Evolutionary conservation across 352 stramenopile species (phyloP).

Genomic region (Phytopythium oedochilum): DNA sequence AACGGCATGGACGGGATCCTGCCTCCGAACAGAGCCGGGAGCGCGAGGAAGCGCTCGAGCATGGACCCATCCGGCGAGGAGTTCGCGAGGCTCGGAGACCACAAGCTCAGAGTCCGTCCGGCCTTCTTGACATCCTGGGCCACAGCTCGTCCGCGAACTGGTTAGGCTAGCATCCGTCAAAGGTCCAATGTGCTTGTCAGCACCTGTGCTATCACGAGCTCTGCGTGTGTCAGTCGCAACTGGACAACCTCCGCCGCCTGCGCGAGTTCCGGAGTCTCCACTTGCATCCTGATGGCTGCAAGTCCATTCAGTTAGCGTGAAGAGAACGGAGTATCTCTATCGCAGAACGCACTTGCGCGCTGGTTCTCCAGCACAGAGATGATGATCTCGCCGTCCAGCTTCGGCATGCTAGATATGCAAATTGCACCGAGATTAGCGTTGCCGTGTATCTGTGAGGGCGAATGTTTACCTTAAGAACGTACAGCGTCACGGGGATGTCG

Average conservation of each 20-base stretch:
- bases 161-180: too few relatives aligned
- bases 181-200: background rate
- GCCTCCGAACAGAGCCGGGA: conserved; percentile 52
- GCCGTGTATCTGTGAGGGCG: too few relatives aligned
- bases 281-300: conserved; percentile 15
- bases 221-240: conserved; percentile 36
- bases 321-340: background rate
- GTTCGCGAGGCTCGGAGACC: conserved; percentile 11
- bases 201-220: conserved; percentile 31
- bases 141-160: too few relatives aligned
- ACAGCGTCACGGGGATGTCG: conserved; percentile 56
- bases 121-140: conserved; percentile 52
- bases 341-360: conserved; percentile 18
- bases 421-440: too few relatives aligned
- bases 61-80: background rate
- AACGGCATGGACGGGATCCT: conserved; percentile 43
- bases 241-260: conserved; percentile 18
- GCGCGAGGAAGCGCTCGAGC: conserved; percentile 29
- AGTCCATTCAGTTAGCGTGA: background rate
- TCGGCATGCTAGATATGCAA: conserved; percentile 39
- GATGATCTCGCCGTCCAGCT: conserved; percentile 57
- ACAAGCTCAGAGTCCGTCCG: conserved; percentile 38
- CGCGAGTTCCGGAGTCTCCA: conserved; percentile 25
- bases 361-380: conserved; percentile 60
- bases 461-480: too few relatives aligned